Percentiles rank a stretch among this genome's conserved stretches.
Conservation (phyloP, 169 alveolate genomes). For the Ichthyophthirius multifiliis region DNA sequence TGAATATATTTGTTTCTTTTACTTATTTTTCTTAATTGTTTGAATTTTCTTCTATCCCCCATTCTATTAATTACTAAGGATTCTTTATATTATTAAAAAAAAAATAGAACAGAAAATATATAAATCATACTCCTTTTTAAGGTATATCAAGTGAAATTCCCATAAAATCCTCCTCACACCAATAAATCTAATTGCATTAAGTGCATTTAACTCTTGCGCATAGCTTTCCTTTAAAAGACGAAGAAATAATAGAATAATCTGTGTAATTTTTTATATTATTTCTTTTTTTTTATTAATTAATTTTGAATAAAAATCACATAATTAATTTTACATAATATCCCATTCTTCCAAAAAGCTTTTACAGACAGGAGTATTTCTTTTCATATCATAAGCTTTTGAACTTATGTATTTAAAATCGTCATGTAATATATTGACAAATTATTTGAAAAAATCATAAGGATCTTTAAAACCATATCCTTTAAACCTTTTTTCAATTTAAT, state of each 20-base stretch:
- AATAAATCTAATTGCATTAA: not conserved
- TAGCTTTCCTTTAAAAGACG: constrained; percentile 9
- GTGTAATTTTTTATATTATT: not conserved
- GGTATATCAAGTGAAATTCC: constrained; percentile 12
- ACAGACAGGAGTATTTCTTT: not conserved
- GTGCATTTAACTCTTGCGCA: constrained; percentile 4
- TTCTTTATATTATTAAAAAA: not conserved
- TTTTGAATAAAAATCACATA: not conserved
- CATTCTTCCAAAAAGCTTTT: not conserved
- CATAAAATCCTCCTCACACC: constrained; percentile 25
- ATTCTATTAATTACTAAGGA: not conserved
- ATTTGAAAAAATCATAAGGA: constrained; percentile 10
- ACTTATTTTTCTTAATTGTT: not conserved
- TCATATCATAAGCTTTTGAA: constrained; percentile 3
- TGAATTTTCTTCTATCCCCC: not conserved
- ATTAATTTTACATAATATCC: constrained; percentile 3
- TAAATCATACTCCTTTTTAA: not conserved
- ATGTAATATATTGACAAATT: not conserved
- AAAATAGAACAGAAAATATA: not conserved
- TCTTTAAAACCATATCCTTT: constrained; percentile 17
- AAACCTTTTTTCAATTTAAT: not conserved
- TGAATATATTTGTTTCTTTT: not conserved
- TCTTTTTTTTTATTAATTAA: not conserved
- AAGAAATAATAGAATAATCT: constrained; percentile 19
- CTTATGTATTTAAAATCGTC: constrained; percentile 5